Conservation (phyloP, 495 filamentous ascomycete species). For the Neurospora pannonica region DNA sequence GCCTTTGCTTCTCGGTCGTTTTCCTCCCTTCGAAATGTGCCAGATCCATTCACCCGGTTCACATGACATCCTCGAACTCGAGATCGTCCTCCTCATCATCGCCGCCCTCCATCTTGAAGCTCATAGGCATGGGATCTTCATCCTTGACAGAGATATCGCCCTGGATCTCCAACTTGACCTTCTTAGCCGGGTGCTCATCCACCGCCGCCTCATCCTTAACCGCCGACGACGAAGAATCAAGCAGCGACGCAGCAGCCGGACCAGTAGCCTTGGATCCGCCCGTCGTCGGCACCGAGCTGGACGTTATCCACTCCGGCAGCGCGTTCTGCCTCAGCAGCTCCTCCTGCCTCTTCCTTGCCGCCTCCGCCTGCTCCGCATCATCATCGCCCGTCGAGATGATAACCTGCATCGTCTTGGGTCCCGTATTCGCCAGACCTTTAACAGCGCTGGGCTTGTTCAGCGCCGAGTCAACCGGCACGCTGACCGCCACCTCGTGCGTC, state of each 20-base stretch:
- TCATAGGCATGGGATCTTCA: conserved; percentile 33
- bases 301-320: conserved; percentile 81
- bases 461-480: conserved; percentile 37
- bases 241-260: conserved; percentile 18
- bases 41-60: background rate
- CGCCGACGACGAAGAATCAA: background rate
- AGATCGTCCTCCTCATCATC: conserved; percentile 48
- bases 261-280: conserved; percentile 1
- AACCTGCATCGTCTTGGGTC: conserved; percentile 65
- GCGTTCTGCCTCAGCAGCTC: conserved; percentile 72
- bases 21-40: background rate
- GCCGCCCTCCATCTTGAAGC: conserved; percentile 42
- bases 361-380: conserved; percentile 61
- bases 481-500: conserved; percentile 49
- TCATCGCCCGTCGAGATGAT: conserved; percentile 65
- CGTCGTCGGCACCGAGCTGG: conserved; percentile 60
- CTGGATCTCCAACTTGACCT: conserved; percentile 42
- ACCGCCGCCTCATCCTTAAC: conserved; percentile 18
- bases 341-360: conserved; percentile 60
- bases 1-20: background rate
- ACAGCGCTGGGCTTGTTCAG: conserved; percentile 53
- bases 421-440: conserved; percentile 56
- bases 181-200: conserved; percentile 40
- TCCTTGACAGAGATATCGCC: conserved; percentile 34
- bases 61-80: conserved; percentile 56